Base-by-base conservation (phyloP, 2,329 filamentous ascomycete genomes). In the Monosporascus cannonballus region DNA sequence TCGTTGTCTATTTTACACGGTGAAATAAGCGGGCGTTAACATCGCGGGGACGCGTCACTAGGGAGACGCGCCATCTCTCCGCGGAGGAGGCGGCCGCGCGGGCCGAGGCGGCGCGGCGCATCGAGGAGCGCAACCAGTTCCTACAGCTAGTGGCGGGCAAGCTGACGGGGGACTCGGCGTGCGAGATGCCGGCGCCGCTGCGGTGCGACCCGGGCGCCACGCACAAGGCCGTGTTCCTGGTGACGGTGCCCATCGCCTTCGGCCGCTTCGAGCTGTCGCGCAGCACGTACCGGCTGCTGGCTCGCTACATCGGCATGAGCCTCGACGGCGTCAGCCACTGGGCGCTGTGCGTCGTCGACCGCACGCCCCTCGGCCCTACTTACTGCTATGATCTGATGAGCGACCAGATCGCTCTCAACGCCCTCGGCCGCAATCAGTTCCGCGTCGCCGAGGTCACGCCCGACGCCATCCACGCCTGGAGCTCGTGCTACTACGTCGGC, bases 331-430 rank as follows among this genome's bases (percentile, higher is more conserved):
- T 67, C 47, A 64, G 58, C 42, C 63, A 66, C 48, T 67, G 61
- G 65, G 61, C 60, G 2, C 53, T 66, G 45, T 64, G 59, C 27
- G 63, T 65, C 24, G 54, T 67, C 38, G 63, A 66, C 51, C 63
- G 62, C 15, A 55, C 59, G 22, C 42, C 24, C 44, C 51, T 56
- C 25, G 56, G 51, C 18, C 41, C 52, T 27, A 66, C 60, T 46
- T 66, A 56, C 51, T 61, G 56, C 49, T 67, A 67, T 50, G 64
- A 67, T 49, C 54, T 66, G 8, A 66, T 66, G 64, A 67, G 65
- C 49, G 65, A 67, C 36, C 60, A 66, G 37, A 46, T 66, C 30
- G 59, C 59, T 24, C 61, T 64, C 18, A 61, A 57, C 36, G 60
- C 59, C 49, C 50, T 64, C 3, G 63, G 64, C 34, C 64, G 61